Percentiles rank a stretch among this genome's conserved stretches.
Conservation (phyloP, 2,329 filamentous ascomycete species). For the Fusarium sarcochroum region DNA sequence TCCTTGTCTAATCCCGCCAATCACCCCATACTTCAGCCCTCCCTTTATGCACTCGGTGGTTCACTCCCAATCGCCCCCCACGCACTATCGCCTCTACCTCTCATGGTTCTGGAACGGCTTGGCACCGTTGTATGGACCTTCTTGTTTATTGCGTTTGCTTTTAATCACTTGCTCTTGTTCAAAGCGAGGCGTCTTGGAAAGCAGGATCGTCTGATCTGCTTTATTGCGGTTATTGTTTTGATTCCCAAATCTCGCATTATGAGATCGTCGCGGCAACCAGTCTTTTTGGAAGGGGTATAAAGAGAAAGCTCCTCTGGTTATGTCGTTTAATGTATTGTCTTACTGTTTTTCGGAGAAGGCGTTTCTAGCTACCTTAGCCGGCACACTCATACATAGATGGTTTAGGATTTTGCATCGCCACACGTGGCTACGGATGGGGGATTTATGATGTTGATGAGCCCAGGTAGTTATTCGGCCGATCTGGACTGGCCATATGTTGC, state of each 20-base stretch:
- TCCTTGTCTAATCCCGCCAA: conserved; percentile 23
- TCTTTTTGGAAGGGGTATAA: background rate
- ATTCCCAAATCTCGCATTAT: conserved; percentile 1
- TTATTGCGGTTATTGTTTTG: conserved; percentile 21
- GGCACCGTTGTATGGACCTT: conserved; percentile 13
- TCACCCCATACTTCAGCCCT: conserved; percentile 25
- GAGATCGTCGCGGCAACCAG: conserved; percentile 5
- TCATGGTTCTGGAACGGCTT: conserved; percentile 3
- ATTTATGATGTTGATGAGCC: conserved; percentile 36
- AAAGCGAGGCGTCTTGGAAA: conserved; percentile 48
- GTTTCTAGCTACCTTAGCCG: conserved; percentile 14
- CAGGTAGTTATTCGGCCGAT: conserved; percentile 16
- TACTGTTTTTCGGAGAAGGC: conserved; percentile 15
- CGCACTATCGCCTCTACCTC: conserved; percentile 14
- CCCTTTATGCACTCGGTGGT: background rate
- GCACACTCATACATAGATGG: conserved; percentile 36
- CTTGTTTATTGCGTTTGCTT: conserved; percentile 15
- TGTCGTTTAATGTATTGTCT: conserved; percentile 30
- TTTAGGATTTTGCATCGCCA: conserved; percentile 32
- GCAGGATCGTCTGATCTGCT: conserved; percentile 34
- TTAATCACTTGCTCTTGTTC: conserved; percentile 25
- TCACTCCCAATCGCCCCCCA: background rate
- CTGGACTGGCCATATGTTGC: conserved; percentile 2
- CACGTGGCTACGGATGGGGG: conserved; percentile 23
- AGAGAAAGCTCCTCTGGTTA: conserved; percentile 5